These are phyloP conservation scores for Elongisporangium prolatum DNA, from an alignment of 352 stramenopile species.

Conservation along the genomic window DNA sequence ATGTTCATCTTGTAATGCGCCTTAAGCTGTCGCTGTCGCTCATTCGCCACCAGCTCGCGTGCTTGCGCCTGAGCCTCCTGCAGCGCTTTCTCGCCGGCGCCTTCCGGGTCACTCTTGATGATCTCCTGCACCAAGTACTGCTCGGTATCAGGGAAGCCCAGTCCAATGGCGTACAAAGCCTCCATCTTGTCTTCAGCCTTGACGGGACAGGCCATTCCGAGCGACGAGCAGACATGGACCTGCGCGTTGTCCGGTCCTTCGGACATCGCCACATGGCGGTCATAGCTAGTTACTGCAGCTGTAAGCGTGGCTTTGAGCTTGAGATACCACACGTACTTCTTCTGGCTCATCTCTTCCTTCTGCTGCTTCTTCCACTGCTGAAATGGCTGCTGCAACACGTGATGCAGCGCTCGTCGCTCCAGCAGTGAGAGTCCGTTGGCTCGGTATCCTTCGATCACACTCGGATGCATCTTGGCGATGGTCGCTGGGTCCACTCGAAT, in stretches of 20 bases:
- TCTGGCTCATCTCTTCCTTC: constrained; percentile 74
- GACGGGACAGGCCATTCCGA: constrained; percentile 49
- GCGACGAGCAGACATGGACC: constrained; percentile 26
- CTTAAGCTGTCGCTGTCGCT: constrained; percentile 48
- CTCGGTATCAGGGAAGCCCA: constrained; percentile 44
- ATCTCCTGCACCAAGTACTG: constrained; percentile 52
- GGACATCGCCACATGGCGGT: constrained; percentile 18
- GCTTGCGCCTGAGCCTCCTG: constrained; percentile 47
- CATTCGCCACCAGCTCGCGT: constrained; percentile 35
- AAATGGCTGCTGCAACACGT: constrained; percentile 44
- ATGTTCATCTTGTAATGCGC: constrained; percentile 55
- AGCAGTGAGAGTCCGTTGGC: constrained; percentile 69
- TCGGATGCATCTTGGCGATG: constrained; percentile 82
- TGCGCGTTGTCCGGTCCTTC: background rate
- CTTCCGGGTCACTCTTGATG: constrained; percentile 65
- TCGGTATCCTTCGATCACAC: constrained; percentile 59
- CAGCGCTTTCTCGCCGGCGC: constrained; percentile 53
- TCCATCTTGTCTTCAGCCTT: constrained; percentile 30
- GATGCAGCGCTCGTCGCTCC: constrained; percentile 85
- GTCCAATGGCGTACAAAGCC: constrained; percentile 35
- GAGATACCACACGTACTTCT: constrained; percentile 78
- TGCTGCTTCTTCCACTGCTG: constrained; percentile 75
- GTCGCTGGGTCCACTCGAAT: constrained; percentile 66
- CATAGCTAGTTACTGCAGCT: constrained; percentile 19
- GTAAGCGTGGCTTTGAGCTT: constrained; percentile 72